A percentile compares a stretch with the other conserved stretches of the same genome.
Conservation (phyloP, 257 asterid genomes). For the Ilex asprella region DNA sequence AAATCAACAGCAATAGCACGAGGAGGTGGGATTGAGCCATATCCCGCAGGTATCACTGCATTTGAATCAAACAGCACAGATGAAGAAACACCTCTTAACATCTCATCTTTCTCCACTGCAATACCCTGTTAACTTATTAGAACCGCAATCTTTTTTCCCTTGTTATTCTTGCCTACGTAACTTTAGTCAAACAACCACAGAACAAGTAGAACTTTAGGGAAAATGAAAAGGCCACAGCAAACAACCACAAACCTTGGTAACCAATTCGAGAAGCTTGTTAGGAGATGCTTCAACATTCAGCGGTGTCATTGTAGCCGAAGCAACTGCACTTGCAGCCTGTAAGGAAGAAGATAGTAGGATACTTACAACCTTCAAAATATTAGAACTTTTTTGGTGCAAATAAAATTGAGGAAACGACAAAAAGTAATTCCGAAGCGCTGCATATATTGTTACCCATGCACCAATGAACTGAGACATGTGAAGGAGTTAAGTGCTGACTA, state of each 20-base stretch:
- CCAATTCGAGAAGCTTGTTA: constrained; percentile 73
- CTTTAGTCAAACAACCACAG: constrained; percentile 10
- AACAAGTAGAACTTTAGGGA: constrained; percentile 1
- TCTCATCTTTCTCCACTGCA: constrained; percentile 79
- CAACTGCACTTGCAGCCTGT: constrained; percentile 83
- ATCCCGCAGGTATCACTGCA: constrained; percentile 38
- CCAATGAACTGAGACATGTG: too few species aligned
- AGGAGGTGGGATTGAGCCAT: constrained; percentile 56
- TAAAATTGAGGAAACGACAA: too few species aligned
- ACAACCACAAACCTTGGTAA: constrained; percentile 59
- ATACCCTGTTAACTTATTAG: constrained; percentile 68
- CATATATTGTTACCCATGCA: too few species aligned
- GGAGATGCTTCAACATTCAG: constrained; percentile 68
- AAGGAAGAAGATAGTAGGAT: not conserved
- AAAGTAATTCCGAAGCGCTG: too few species aligned
- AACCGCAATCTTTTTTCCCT: constrained; percentile 14
- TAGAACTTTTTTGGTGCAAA: too few species aligned
- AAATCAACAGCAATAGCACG: constrained; percentile 59
- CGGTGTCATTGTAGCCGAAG: constrained; percentile 84
- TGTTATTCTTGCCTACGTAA: constrained; percentile 8
- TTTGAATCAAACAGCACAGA: constrained; percentile 38
- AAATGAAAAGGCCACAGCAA: constrained; percentile 9
- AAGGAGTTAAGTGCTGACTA: too few species aligned
- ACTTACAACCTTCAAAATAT: too few species aligned
- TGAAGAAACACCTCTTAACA: constrained; percentile 47